Conservation (phyloP, 805 yeast species). For the Lipomyces japonicus region DNA sequence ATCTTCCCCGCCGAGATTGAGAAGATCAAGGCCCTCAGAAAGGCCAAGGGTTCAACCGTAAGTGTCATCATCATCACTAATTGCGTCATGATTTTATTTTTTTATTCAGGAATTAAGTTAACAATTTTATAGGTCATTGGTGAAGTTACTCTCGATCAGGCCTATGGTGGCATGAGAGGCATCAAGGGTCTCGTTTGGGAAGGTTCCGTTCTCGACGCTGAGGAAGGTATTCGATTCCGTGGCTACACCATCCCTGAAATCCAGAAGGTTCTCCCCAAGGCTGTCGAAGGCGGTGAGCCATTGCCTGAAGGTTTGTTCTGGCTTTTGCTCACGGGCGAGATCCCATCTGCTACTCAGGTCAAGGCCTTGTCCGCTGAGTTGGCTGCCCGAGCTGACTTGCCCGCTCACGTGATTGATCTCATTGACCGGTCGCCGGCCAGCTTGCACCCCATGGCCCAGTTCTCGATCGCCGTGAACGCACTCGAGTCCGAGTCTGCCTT, state of each 20-base stretch:
- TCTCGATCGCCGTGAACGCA: slow-evolving; percentile 77
- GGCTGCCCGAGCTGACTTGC: slow-evolving; percentile 72
- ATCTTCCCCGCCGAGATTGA: slow-evolving; percentile 88
- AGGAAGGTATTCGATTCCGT: slow-evolving; percentile 83
- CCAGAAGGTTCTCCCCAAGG: slow-evolving; percentile 70
- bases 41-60: slow-evolving; percentile 77
- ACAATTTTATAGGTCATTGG: slow-evolving; percentile 48
- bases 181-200: slow-evolving; percentile 84
- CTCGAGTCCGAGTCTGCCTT: slow-evolving; percentile 78
- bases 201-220: slow-evolving; percentile 80
- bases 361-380: slow-evolving; percentile 69
- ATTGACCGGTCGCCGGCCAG: slow-evolving; percentile 70
- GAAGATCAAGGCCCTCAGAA: slow-evolving; percentile 81
- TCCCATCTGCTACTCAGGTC: slow-evolving; percentile 69
- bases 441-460: slow-evolving; percentile 88
- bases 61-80: slow-evolving; percentile 33
- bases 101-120: background rate
- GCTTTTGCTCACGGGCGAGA: slow-evolving; percentile 78
- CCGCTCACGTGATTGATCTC: slow-evolving; percentile 70
- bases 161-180: slow-evolving; percentile 91
- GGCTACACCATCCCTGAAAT: slow-evolving; percentile 79
- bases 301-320: slow-evolving; percentile 80
- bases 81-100: too few species aligned
- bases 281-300: slow-evolving; percentile 54
- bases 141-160: slow-evolving; percentile 71